Evolutionary conservation across 2,329 filamentous ascomycete species (phyloP), one percentile per base, ranked within the genome.

Genomic region (Hirsutella thompsonii): DNA sequence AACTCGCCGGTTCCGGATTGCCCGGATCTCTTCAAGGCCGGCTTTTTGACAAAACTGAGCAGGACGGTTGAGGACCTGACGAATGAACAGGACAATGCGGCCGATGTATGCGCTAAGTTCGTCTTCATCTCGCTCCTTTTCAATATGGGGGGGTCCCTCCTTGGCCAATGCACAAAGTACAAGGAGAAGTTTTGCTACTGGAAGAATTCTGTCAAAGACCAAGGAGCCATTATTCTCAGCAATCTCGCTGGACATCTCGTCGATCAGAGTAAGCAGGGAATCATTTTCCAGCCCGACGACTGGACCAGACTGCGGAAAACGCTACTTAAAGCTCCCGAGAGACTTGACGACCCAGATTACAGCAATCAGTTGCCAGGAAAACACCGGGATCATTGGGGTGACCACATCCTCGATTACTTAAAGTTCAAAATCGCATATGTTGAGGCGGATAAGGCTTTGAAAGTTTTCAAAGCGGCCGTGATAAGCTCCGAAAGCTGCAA

Each of bases 171-270:
- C 42, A 89, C 83, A 0, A 69, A 64, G 4, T 76, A 70, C 53
- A 81, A 83, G 45, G 78, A 84, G 39, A 66, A 60, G 4, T 57
- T 79, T 0, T 76, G 73, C 28, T 87, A 88, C 45, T 64, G 68
- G 11, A 65, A 70, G 11, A 69, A 72, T 19, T 66, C 57, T 0
- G 72, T 80, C 29, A 56, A 55, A 3, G 55, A 68, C 10, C 40
- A 55, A 0, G 54, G 61, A 3, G 74, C 72, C 0, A 52, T 72
- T 0, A 49, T 58, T 0, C 59, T 82, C 4, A 74, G 74, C 42
- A 66, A 63, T 0, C 57, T 79, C 0, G 66, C 74, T 1, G 63
- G 67, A 18, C 57, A 67, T 1, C 59, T 81, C 0, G 72, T 81
- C 2, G 78, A 82, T 46, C 67, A 74, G 47, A 52, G 62, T 1